These are phyloP conservation scores for Neurospora hispaniola DNA, from an alignment of 495 filamentous ascomycete genomes.

Conservation along the genomic window DNA sequence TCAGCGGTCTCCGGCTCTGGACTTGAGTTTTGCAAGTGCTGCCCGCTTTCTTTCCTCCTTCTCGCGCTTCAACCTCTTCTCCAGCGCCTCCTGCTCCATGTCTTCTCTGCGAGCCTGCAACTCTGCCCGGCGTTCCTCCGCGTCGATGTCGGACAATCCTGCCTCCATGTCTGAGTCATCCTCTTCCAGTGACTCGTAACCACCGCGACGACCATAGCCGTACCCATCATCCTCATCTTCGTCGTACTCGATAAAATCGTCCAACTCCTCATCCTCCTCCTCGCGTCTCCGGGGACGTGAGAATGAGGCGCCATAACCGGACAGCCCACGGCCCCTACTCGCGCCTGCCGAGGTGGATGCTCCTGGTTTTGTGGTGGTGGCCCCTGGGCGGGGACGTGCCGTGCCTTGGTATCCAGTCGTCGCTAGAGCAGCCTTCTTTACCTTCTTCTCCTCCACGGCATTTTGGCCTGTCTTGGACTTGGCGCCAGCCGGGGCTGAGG, in stretches of 20 bases:
- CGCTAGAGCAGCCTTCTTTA: constrained; percentile 45
- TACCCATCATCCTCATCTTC: constrained; percentile 38
- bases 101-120: constrained; percentile 42
- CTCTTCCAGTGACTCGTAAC: constrained; percentile 21
- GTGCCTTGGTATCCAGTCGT: constrained; percentile 49
- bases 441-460: constrained; percentile 35
- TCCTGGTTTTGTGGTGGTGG: constrained; percentile 17
- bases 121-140: constrained; percentile 44
- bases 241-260: constrained; percentile 45
- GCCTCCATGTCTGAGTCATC: constrained; percentile 53
- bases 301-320: constrained; percentile 17
- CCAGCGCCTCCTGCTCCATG: constrained; percentile 32
- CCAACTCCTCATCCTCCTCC: constrained; percentile 44
- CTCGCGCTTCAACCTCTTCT: constrained; percentile 32
- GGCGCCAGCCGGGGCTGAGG: constrained; percentile 8
- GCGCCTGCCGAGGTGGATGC: constrained; percentile 11
- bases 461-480: constrained; percentile 11
- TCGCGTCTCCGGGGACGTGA: constrained; percentile 34
- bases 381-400: constrained; percentile 35
- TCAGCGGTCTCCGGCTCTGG: constrained; percentile 11
- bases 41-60: constrained; percentile 35
- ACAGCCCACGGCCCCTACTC: constrained; percentile 11
- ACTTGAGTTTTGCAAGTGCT: constrained; percentile 7
- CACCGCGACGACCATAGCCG: constrained; percentile 15
- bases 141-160: constrained; percentile 46